Base-by-base conservation (phyloP, 192 early-diverging fungal species). In the Linnemannia hyalina region DNA sequence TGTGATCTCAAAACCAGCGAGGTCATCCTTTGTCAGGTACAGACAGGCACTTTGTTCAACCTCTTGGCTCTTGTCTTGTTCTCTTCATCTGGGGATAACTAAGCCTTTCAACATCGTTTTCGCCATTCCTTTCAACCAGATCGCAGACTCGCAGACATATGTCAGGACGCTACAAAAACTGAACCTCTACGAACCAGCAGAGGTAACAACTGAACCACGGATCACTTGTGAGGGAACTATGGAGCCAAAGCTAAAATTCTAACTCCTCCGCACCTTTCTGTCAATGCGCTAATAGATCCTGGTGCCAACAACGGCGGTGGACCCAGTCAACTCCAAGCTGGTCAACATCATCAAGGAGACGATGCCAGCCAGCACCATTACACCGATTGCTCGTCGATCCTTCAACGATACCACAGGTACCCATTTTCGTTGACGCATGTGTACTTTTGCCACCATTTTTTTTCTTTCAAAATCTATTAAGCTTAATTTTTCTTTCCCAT, bases 71-170 rank as follows among this genome's bases (percentile, higher is more conserved):
- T 47, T 36, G 60, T 35, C 20, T 69, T 70, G 32, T 38, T 22
- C 4, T 35, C 16, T 29, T 72, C 54, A 15, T 18, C 55, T n/a
- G 55, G n/a, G 55, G n/a, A 26, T 10, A 60, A 18, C n/a, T 18
- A 18, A 32, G 2, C 26, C 0, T 4, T 11, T 32, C 29, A 65
- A 32, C 29, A 65, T 8, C 38, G 60, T 3, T 35, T 32, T 65
- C 29, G 32, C 60, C 11, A 4, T 32, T 26, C 10, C 8, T 32
- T 4, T 29, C 23, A 46, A 55, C 29, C 77, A 95, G 94, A 90
- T 93, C 74, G 89, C 91, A 32, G 95, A 96, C 75, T 90, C 92
- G 2, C 91, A 89, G 70, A 93, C 91, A 6, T 95, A 94, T 78
- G 79, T 87, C 32, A 90, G 91, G 46, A 92, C 93, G 0, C 60